Base-by-base conservation (phyloP, 805 yeast species). In the Saccharomycopsis capsularis region DNA sequence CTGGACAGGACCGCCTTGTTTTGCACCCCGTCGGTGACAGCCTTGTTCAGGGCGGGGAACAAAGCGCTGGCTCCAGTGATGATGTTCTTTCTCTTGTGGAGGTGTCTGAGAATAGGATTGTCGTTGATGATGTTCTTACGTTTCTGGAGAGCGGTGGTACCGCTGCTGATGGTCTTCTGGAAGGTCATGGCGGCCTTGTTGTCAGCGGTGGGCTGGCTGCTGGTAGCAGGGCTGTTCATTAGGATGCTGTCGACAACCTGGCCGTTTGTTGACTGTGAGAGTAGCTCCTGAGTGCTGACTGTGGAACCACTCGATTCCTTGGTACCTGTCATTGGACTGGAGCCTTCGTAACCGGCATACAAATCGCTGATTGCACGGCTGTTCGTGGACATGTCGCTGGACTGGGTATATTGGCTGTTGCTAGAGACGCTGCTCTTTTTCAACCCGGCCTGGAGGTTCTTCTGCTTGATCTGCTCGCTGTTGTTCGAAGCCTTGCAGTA, bases 401-500 rank as follows among this genome's bases (percentile, higher is more conserved):
- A 36, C 11, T 36, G 7, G 40, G 32, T 36, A n/a, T n/a, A n/a
- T n/a, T n/a, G n/a, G n/a, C n/a, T n/a, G n/a, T n/a, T n/a, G n/a
- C n/a, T n/a, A n/a, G n/a, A n/a, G n/a, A n/a, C n/a, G 16, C n/a
- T 24, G 7, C 40, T 42, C 19, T 44, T 44, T 27, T 42, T 35
- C n/a, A n/a, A n/a, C 11, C 36, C 41, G 9, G 42, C 43, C 36
- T 43, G n/a, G 21, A 11, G 13, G 2, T 42, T 23, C n/a, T 38
- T 25, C 3, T 22, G 4, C 25, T 13, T n/a, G 3, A 37, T 27
- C 2, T 34, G 27, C 1, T 23, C 30, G 35, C 48, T 42, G 15
- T 48, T 42, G 2, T 37, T 9, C 7, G 46, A 42, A 15, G 63
- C 53, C 3, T 57, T 44, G 58, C 80, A 75, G 48, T 67, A 71